Evolutionary conservation across 2,329 filamentous ascomycete species (phyloP).

Genomic region (Xylaria sp.): DNA sequence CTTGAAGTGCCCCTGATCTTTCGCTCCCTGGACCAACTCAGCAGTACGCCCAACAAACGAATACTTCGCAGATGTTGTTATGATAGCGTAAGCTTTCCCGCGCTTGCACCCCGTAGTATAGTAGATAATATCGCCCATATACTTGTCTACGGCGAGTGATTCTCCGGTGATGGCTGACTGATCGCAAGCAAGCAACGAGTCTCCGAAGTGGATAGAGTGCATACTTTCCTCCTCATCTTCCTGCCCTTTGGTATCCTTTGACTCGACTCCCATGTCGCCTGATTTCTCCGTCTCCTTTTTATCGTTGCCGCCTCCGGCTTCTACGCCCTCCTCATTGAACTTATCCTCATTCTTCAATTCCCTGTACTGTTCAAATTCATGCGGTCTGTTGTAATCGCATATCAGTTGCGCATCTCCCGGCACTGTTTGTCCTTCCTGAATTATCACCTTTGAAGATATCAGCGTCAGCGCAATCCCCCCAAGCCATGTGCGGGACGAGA

Average conservation of each 20-base stretch:
- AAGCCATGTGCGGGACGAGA: neutral
- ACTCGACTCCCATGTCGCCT: slow-evolving; percentile 63
- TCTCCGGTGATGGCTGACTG: slow-evolving; percentile 85
- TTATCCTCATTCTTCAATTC: slow-evolving; percentile 47
- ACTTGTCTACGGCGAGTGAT: slow-evolving; percentile 81
- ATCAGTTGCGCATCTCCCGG: slow-evolving; percentile 77
- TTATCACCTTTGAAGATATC: slow-evolving; percentile 61
- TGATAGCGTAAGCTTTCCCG: slow-evolving; percentile 77
- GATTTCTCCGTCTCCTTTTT: slow-evolving; percentile 48
- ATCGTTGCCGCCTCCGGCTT: slow-evolving; percentile 16
- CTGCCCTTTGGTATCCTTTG: slow-evolving; percentile 64
- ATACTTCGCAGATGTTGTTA: slow-evolving; percentile 72
- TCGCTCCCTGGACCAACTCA: slow-evolving; percentile 76
- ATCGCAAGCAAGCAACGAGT: slow-evolving; percentile 76
- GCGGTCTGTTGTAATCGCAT: slow-evolving; percentile 75
- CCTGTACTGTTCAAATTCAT: slow-evolving; percentile 57
- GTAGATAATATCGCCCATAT: slow-evolving; percentile 79
- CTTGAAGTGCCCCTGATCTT: slow-evolving; percentile 83
- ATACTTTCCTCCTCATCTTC: slow-evolving; percentile 64
- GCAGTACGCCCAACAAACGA: slow-evolving; percentile 83
- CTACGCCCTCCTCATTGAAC: slow-evolving; percentile 41
- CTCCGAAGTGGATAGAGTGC: slow-evolving; percentile 68
- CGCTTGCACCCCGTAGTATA: slow-evolving; percentile 86
- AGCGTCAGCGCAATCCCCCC: slow-evolving; percentile 2
- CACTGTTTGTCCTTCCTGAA: slow-evolving; percentile 77